Evolutionary conservation across 805 yeast species (phyloP).

Genomic region (Zygosaccharomyces gambellarensis): DNA sequence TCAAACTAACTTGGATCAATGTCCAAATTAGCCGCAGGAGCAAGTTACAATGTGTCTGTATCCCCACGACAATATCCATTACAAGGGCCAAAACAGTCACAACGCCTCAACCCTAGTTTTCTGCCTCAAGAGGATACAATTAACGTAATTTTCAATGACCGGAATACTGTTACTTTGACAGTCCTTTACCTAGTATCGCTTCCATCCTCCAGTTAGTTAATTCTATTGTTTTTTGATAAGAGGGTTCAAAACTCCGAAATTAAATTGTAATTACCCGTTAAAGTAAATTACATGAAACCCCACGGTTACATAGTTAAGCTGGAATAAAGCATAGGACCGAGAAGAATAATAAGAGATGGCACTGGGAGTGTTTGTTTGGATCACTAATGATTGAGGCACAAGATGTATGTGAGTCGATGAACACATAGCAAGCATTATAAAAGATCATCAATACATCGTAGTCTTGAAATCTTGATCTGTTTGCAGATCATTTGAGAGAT

Average conservation of each 20-base stretch:
- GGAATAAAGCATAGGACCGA: neutral
- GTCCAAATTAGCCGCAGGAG: neutral
- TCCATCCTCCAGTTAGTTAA: neutral
- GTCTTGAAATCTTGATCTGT: neutral
- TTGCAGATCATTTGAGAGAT: neutral
- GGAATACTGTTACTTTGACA: too few relatives aligned
- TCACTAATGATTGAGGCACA: neutral
- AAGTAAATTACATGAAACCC: conserved; percentile 24
- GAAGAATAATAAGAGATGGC: neutral
- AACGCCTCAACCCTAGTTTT: neutral
- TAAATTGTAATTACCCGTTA: conserved; percentile 21
- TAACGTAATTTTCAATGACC: too few relatives aligned
- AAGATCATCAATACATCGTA: neutral
- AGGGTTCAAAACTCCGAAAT: neutral
- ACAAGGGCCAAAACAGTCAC: neutral
- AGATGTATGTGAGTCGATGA: neutral
- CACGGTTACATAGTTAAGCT: neutral
- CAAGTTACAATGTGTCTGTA: neutral
- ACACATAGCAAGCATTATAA: neutral
- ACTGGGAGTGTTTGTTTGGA: neutral
- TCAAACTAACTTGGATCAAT: neutral
- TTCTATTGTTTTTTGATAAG: neutral
- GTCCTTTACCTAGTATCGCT: too few relatives aligned
- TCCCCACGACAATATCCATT: neutral
- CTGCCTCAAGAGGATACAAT: too few relatives aligned